Evolutionary conservation across 352 stramenopile genomes (phyloP), one percentile per base, ranked within the genome.

Genomic region (Globisporangium abappressorium): DNA sequence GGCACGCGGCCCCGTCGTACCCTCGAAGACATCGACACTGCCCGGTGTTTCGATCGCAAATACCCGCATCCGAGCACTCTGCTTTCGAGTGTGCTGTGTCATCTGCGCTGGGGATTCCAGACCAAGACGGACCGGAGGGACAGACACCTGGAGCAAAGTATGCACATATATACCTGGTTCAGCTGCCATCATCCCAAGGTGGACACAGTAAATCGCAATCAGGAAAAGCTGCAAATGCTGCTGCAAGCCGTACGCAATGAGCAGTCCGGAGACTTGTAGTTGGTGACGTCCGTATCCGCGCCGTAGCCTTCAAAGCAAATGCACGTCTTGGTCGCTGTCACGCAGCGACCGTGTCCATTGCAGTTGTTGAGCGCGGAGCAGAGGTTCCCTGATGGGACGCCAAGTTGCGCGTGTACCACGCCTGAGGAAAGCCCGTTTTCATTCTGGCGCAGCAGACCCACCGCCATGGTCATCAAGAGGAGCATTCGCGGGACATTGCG

Each of bases 251-350:
- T 75, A 82, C 90, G 86, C 57, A 78, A 64, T 1, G 85, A 97
- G 70, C 92, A 98, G 70, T 98, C 91, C 1, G 90, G 85, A 1
- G 87, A 74, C 34, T 81, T 79, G 75, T 96, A 97, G 46, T 74
- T 59, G 12, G 87, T 71, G 61, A 97, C 67, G 69, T 98, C 93
- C 36, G 84, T 83, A 59, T 80, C 67, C 18, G 89, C 82, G 33
- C 94, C 94, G 57, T 80, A 98, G 22, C 92, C 93, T 60, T 97
- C 85, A 59, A 82, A 93, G 80, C 94, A 98, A 22, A 76, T 71
- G 75, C 94, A 98, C 12, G 75, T 93, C 64, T 95, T 94, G 65
- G 76, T 94, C 57, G 77, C 69, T 24, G 88, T 84, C 67, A 94
- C 79, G 75, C 93, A 98, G 41, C 78, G 80, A 26, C 93, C 93